These are phyloP conservation scores for Ceratocystis harringtonii DNA, from an alignment of 2,329 filamentous ascomycete genomes.

Conservation along the genomic window DNA sequence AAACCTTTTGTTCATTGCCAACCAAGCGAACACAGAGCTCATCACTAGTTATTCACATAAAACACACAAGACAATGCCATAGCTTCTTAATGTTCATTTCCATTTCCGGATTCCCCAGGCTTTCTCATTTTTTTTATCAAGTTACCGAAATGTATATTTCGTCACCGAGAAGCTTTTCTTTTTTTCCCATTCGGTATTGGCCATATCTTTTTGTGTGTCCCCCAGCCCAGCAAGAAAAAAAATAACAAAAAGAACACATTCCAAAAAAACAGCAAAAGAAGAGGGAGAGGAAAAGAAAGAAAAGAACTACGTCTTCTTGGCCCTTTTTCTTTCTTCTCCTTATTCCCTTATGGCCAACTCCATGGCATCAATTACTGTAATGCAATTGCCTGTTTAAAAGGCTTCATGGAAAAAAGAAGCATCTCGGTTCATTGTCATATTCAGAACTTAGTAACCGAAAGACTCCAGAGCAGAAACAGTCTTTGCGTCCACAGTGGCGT, in stretches of 20 bases:
- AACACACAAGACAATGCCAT: neutral
- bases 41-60: neutral
- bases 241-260: neutral
- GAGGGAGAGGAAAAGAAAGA: slow-evolving; percentile 3
- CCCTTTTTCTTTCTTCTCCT: no score
- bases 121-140: slow-evolving; percentile 14
- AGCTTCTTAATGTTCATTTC: slow-evolving; percentile 11
- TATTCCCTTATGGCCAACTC: slow-evolving; percentile 1
- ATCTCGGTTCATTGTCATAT: slow-evolving; percentile 13
- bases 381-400: slow-evolving; percentile 9
- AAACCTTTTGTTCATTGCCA: no score
- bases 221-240: slow-evolving; percentile 14
- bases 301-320: slow-evolving; percentile 1
- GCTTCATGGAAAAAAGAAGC: slow-evolving; percentile 5
- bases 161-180: slow-evolving; percentile 9
- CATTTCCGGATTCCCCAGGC: slow-evolving; percentile 16
- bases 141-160: slow-evolving; percentile 9
- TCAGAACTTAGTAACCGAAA: slow-evolving; percentile 63
- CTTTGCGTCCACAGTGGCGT: slow-evolving; percentile 72
- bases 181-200: neutral
- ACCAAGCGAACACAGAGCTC: neutral
- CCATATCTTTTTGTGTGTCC: slow-evolving; percentile 16
- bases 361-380: slow-evolving; percentile 6
- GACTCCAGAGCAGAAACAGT: slow-evolving; percentile 75
- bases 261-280: slow-evolving; percentile 14